Evolutionary conservation across 371 early-diverging fungal genomes (phyloP), one percentile per base, ranked within the genome.

Genomic region (Amoeboaphelidium protococcarum): DNA sequence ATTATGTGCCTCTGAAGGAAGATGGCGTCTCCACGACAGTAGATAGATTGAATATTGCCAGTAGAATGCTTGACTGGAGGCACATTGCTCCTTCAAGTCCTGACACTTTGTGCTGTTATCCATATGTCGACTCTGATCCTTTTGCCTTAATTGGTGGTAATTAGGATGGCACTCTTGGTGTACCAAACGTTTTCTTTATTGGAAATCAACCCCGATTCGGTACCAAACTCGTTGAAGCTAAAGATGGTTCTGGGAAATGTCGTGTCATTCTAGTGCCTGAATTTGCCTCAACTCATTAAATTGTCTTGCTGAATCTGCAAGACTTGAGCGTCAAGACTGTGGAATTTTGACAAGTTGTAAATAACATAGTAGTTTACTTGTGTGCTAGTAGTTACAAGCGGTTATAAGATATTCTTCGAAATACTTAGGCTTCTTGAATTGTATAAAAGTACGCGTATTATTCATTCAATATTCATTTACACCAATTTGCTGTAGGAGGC

Each of bases 41-140:
- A 24, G n/a, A n/a, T n/a, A n/a, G n/a, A n/a, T n/a, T n/a, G n/a
- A n/a, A n/a, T n/a, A n/a, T n/a, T n/a, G n/a, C n/a, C n/a, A n/a
- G n/a, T n/a, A 50, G 54, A 20, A 76, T 76, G 1, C 52, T 90
- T 46, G 54, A 53, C 19, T 86, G 87, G 83, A 63, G 76, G 20
- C 85, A 86, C 47, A 59, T 88, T 21, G 84, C 86, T 12, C 94
- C 94, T 0, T 74, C 86, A 10, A 76, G 82, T 0, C 94, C 94
- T 0, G 94, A 92, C 60, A 89, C 90, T 2, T 61, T 90, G 26
- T 82, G 79, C 78, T 31, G 37, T 31, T 31, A 10, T 31, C 37
- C 37, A 10, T 31, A 31, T 16, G 10, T 10, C 10, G 16, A 6
- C 16, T 10, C 6, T 6, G 37, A 31, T 16, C 37, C 37, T 6